Evolutionary conservation across 805 yeast species (phyloP), one percentile per base, ranked within the genome.

Genomic region (Lipomyces spencermartinsiae): DNA sequence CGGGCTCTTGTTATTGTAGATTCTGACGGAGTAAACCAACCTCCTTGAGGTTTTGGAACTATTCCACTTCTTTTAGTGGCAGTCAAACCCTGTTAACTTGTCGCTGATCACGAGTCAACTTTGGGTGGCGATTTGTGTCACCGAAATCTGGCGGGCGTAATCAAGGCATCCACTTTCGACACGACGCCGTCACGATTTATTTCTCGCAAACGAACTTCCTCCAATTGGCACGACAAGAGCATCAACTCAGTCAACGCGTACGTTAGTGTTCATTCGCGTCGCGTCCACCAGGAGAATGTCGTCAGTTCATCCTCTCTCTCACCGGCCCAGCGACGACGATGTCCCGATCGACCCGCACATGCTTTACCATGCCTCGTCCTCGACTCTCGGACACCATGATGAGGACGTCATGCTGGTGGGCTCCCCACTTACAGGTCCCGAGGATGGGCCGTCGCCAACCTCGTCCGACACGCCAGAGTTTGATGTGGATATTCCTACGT

Each of bases 321-420:
- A 53, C 56, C 56, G 34, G 31, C n/a, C 29, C 33, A 4, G 34
- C 56, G 12, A 54, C 31, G 63, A 39, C 43, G 59, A 59, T 33
- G 67, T 64, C 34, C 67, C 67, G 4, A 56, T 64, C 35, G 67
- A 64, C 46, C 67, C 67, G 54, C 67, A 64, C 53, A 64, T 64
- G 67, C 64, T 64, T 16, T 64, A 64, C 34, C 55, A 37, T 22
- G 56, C 56, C n/a, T 25, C 56, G n/a, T 25, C 56, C 56, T 8
- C 56, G 34, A 37, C 63, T 1, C 60, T 33, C 53, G 57, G 56
- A n/a, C 59, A 59, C 51, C 35, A 35, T 19, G 57, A 53, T 33
- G 35, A 43, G 53, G 31, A 25, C 22, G 56, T 53, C 12, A 53
- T 53, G 56, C 56, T 53, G 12, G 56, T 53, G 6, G 56, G 31